Conservation (phyloP, 805 yeast species). For the Cyberlindnera amylophila region DNA sequence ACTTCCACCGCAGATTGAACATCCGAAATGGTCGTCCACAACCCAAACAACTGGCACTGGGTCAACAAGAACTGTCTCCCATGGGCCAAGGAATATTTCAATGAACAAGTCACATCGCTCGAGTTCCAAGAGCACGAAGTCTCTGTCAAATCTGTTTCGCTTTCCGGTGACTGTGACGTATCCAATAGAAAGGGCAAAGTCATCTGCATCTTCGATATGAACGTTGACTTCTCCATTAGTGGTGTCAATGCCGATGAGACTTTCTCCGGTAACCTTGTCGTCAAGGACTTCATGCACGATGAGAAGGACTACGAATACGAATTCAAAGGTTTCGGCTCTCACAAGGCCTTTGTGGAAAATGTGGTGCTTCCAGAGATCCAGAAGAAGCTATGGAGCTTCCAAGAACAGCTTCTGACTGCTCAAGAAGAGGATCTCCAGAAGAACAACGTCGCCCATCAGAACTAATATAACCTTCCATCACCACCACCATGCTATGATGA, state of each 20-base stretch:
- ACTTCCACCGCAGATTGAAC: too few relatives aligned
- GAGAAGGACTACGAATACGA: constrained; percentile 64
- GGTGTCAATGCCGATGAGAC: constrained; percentile 35
- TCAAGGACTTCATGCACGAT: constrained; percentile 76
- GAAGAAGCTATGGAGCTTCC: constrained; percentile 51
- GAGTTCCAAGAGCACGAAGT: constrained; percentile 26
- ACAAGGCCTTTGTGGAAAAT: constrained; percentile 37
- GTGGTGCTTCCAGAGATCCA: constrained; percentile 50
- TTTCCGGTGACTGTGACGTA: constrained; percentile 76
- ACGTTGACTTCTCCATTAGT: constrained; percentile 43
- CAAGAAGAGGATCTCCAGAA: constrained; percentile 64
- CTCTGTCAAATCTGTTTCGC: constrained; percentile 36
- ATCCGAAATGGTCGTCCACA: constrained; percentile 61
- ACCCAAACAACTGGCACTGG: constrained; percentile 80
- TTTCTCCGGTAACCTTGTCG: constrained; percentile 42
- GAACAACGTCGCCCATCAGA: constrained; percentile 18
- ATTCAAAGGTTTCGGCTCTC: constrained; percentile 40
- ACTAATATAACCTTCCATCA: too few relatives aligned
- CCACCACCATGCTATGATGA: too few relatives aligned
- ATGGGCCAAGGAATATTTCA: constrained; percentile 54
- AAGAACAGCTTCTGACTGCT: constrained; percentile 53
- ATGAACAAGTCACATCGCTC: constrained; percentile 32
- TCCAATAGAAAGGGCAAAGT: constrained; percentile 82
- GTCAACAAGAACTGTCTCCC: constrained; percentile 64
- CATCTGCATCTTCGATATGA: constrained; percentile 68